A percentile compares a stretch with the other conserved stretches of the same genome.
These are phyloP conservation scores for Pinus albicaulis DNA, from an alignment of 75 land plant genomes.

Conservation along the genomic window DNA sequence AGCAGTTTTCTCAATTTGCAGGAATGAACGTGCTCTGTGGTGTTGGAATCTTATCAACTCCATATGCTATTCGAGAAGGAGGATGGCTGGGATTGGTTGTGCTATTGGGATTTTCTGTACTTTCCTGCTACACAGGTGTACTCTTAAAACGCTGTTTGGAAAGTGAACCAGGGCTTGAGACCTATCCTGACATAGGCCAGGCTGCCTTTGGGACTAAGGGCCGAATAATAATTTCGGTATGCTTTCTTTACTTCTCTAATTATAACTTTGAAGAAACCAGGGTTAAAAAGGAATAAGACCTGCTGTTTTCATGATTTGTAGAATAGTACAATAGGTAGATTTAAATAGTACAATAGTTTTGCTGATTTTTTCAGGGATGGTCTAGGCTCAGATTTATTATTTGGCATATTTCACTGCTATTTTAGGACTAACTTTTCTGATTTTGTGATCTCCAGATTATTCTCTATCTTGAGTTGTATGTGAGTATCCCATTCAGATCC, in stretches of 20 bases:
- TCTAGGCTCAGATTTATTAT: too few species aligned
- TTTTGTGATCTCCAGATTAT: constrained; percentile 61
- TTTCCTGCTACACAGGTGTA: constrained; percentile 74
- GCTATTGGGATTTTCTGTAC: constrained; percentile 45
- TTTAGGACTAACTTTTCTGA: not conserved
- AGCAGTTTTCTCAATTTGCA: constrained; percentile 7
- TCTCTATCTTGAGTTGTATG: constrained; percentile 75
- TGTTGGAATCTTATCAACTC: constrained; percentile 80
- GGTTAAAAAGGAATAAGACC: too few species aligned
- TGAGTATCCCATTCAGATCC: constrained; percentile 39
- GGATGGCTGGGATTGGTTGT: constrained; percentile 68
- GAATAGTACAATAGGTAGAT: too few species aligned
- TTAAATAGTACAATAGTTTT: too few species aligned
- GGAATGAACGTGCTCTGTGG: constrained; percentile 83
- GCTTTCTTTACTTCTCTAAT: constrained; percentile 7
- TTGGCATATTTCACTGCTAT: too few species aligned
- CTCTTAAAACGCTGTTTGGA: constrained; percentile 66
- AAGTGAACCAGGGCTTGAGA: constrained; percentile 59
- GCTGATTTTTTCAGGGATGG: too few species aligned
- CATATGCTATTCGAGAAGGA: constrained; percentile 79
- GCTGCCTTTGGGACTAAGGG: constrained; percentile 82
- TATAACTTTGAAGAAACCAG: not conserved
- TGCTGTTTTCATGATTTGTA: too few species aligned
- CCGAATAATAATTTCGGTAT: constrained; percentile 57
- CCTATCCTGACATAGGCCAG: constrained; percentile 86